These are phyloP conservation scores for Coemansia sp. DNA, from an alignment of 192 early-diverging fungal species.

Conservation along the genomic window DNA sequence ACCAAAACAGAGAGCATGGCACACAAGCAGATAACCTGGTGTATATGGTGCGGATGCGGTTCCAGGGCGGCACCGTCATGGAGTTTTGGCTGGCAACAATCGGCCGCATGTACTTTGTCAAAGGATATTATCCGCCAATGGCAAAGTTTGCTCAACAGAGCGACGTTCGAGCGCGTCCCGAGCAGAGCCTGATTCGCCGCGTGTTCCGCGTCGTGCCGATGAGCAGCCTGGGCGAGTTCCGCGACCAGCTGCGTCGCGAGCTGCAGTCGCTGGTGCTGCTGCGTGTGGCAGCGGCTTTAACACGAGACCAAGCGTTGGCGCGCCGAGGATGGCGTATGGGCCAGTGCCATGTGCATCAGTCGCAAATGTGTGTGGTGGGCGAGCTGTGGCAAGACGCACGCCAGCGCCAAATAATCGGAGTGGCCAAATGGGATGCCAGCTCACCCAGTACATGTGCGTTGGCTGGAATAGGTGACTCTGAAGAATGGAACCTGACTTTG, in stretches of 20 bases:
- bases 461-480: neutral
- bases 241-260: constrained; percentile 47
- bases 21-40: constrained; percentile 2
- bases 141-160: neutral
- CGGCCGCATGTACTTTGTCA: constrained; percentile 37
- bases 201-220: constrained; percentile 50
- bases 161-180: neutral
- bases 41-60: constrained; percentile 42
- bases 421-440: constrained; percentile 31
- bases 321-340: constrained; percentile 19
- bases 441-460: neutral
- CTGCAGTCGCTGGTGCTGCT: constrained; percentile 44
- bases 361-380: constrained; percentile 51
- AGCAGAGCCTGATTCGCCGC: constrained; percentile 38
- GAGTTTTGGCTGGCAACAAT: constrained; percentile 27
- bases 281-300: constrained; percentile 40
- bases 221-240: constrained; percentile 28
- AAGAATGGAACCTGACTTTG: constrained; percentile 28
- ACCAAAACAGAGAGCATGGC: neutral
- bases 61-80: constrained; percentile 50
- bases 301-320: constrained; percentile 23
- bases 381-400: constrained; percentile 44
- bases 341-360: constrained; percentile 53
- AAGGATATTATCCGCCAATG: constrained; percentile 42
- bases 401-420: constrained; percentile 46